Base-by-base conservation (phyloP, 1,139 yeast species). In the Diutina sp. region DNA sequence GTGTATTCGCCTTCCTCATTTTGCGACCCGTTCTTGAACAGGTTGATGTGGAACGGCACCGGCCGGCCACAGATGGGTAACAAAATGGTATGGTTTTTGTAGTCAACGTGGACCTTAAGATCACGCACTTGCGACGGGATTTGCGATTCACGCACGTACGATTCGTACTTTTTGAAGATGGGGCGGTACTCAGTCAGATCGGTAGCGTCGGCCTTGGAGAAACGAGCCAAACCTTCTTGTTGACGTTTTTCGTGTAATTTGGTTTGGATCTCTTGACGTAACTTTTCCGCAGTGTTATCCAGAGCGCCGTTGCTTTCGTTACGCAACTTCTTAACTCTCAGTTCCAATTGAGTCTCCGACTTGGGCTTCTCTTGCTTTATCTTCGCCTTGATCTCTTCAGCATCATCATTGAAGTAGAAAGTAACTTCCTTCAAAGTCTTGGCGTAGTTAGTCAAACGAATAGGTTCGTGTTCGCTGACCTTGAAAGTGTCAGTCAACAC, bases 1-100 rank as follows among this genome's bases (percentile, higher is more conserved):
- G 96, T 91, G 68, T 81, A 90, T 62, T 91, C 98, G 54, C 98
- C 98, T 73, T 95, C 99, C 66, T 93, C 99, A 62, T 87, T 90
- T 66, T 90, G 93, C 29, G 96, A 87, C 55, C 97, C 98, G 69
- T 90, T 91, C 68, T 91, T 93, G 72, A 89, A 91, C 8, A 97
- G 78, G 67, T 90, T 90, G 65, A 93, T 90, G 69, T 93, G 99
- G 77, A 93, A 91, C 35, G 99, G 99, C 55, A 95, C 99, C 1
- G 99, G 97, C 66, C 99, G 82, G 60, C 99, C 99, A 65, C 87
- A 83, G 60, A 93, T 87, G 55, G 99, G 99, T 59, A 93, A 74
- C 59, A 93, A 82, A 57, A 93, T 87, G 0, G 98, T 89, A 70
- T 90, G 97, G 59, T 87, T 82, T 66, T 89, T 90, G 67, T 83